A percentile compares a stretch with the other conserved stretches of the same genome.
These are phyloP conservation scores for Aspergillus sp. DNA, from an alignment of 2,329 filamentous ascomycete genomes.

Conservation along the genomic window DNA sequence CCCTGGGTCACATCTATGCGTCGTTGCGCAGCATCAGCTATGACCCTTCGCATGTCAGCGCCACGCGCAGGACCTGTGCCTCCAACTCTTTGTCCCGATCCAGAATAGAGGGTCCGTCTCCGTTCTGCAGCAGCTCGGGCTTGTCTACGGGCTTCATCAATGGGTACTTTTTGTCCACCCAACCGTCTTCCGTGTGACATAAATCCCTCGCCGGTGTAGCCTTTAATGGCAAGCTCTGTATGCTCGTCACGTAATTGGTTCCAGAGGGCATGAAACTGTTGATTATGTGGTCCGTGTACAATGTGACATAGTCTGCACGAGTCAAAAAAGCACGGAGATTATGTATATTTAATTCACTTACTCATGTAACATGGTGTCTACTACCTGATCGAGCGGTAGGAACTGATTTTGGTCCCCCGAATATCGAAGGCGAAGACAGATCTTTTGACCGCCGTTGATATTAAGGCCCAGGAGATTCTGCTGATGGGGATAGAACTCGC, in stretches of 20 bases:
- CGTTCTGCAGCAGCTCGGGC: slow-evolving; percentile 75
- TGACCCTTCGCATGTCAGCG: slow-evolving; percentile 69
- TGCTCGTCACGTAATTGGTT: slow-evolving; percentile 86
- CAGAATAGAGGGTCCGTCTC: slow-evolving; percentile 57
- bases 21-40: slow-evolving; percentile 69
- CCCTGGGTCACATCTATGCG: slow-evolving; percentile 67
- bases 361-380: slow-evolving; percentile 94
- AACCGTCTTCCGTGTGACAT: slow-evolving; percentile 72
- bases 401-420: slow-evolving; percentile 73
- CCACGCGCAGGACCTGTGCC: slow-evolving; percentile 59
- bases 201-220: slow-evolving; percentile 90
- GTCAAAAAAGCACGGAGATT: slow-evolving; percentile 1
- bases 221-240: slow-evolving; percentile 71
- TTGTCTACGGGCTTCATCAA: slow-evolving; percentile 71
- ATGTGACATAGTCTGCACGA: slow-evolving; percentile 70
- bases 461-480: slow-evolving; percentile 78
- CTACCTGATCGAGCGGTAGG: slow-evolving; percentile 72
- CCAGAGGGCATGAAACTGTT: slow-evolving; percentile 81
- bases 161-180: slow-evolving; percentile 65
- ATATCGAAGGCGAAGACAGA: slow-evolving; percentile 79
- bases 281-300: slow-evolving; percentile 78
- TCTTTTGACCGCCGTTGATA: slow-evolving; percentile 71
- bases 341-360: slow-evolving; percentile 28
- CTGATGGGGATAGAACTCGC: slow-evolving; percentile 81
- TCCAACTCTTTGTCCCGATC: slow-evolving; percentile 72